phyloP scores from a whole-genome alignment of 768 basidiomycete genomes.

The Hericium erinaceus region DNA sequence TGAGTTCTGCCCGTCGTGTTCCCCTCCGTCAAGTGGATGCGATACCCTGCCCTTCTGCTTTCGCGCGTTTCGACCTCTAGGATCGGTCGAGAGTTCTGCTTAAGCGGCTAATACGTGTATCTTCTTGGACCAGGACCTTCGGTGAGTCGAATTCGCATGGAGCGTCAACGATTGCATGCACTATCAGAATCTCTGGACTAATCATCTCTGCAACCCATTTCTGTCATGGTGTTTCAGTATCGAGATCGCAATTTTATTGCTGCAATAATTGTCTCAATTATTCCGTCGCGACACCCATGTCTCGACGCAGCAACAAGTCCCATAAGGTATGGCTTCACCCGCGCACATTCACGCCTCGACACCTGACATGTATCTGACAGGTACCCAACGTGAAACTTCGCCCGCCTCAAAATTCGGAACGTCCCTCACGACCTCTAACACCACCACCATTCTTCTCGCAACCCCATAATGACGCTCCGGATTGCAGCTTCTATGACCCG shows the following conservation, averaged over 20 bases:
- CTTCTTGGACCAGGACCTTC: background rate
- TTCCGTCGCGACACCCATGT: background rate
- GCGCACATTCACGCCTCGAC: background rate
- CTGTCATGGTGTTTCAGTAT: too few species aligned
- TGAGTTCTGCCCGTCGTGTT: background rate
- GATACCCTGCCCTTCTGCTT: background rate
- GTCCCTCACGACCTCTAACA: slow-evolving; percentile 20
- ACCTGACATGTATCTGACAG: slow-evolving; percentile 24
- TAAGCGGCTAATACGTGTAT: background rate
- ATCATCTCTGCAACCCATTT: too few species aligned
- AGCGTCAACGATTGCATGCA: too few species aligned
- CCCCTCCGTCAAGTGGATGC: background rate
- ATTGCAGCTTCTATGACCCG: slow-evolving; percentile 17
- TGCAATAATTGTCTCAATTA: background rate
- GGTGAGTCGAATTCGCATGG: too few species aligned
- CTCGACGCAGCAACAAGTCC: background rate
- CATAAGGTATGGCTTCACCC: background rate
- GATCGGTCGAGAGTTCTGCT: background rate
- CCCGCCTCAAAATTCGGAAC: slow-evolving; percentile 35
- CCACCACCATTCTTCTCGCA: slow-evolving; percentile 29
- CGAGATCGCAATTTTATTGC: too few species aligned
- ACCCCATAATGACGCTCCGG: slow-evolving; percentile 23
- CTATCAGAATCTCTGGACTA: too few species aligned
- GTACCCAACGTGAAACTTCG: slow-evolving; percentile 80
- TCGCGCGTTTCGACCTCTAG: background rate